Conservation (phyloP, 257 asterid genomes). For the Solanum chilense region DNA sequence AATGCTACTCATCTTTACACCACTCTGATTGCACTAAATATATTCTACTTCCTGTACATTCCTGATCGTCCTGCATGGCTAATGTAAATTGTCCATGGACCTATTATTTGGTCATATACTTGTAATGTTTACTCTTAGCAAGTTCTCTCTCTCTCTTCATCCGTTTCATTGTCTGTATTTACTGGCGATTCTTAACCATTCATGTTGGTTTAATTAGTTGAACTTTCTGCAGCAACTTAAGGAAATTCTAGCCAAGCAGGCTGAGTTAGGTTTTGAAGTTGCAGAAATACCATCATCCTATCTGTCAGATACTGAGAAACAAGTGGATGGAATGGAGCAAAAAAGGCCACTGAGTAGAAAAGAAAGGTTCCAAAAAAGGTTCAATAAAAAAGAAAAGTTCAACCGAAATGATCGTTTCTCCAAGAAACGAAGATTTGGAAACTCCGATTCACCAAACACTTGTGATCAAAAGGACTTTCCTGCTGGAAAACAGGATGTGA, state of each 20-base stretch:
- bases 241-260: slow-evolving; percentile 88
- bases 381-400: slow-evolving; percentile 46
- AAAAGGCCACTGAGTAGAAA: slow-evolving; percentile 28
- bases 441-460: slow-evolving; percentile 11
- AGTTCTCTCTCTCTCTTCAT: not conserved
- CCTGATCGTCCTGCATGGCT: not conserved
- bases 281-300: slow-evolving; percentile 86
- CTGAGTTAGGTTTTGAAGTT: slow-evolving; percentile 88
- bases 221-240: slow-evolving; percentile 59
- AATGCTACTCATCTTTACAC: not conserved
- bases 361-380: slow-evolving; percentile 44
- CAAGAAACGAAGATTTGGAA: slow-evolving; percentile 24
- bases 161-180: not conserved
- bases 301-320: slow-evolving; percentile 59
- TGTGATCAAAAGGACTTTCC: slow-evolving; percentile 9
- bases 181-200: not conserved
- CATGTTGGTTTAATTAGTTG: not conserved
- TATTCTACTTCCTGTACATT: not conserved
- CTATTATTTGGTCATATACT: not conserved
- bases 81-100: not conserved
- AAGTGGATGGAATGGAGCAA: slow-evolving; percentile 16
- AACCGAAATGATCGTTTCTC: slow-evolving; percentile 30
- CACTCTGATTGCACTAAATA: not conserved
- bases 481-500: slow-evolving; percentile 11
- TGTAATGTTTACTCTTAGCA: not conserved